A percentile compares a stretch with the other conserved stretches of the same genome.
These are phyloP conservation scores for Suillus occidentalis DNA, from an alignment of 768 basidiomycete genomes.

Conservation along the genomic window DNA sequence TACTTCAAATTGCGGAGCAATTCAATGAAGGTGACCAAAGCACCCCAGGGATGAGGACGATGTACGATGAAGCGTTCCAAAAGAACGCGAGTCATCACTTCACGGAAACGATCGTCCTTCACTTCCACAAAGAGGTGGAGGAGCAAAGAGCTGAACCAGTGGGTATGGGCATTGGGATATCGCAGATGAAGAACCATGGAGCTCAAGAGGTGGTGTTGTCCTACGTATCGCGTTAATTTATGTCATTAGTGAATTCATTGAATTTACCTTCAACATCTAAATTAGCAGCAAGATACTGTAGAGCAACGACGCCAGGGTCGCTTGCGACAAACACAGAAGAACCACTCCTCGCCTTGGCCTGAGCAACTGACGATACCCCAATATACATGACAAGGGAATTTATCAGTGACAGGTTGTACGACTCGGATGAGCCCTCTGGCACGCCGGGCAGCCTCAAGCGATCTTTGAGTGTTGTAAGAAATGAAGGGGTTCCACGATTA, in stretches of 20 bases:
- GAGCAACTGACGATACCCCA: constrained; percentile 89
- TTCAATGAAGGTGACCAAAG: constrained; percentile 91
- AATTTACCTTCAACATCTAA: constrained; percentile 87
- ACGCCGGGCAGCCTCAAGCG: constrained; percentile 56
- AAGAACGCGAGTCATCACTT: constrained; percentile 85
- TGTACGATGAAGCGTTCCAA: constrained; percentile 93
- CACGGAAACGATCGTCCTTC: constrained; percentile 72
- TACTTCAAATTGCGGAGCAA: constrained; percentile 88
- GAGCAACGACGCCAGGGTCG: constrained; percentile 81
- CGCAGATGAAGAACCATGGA: constrained; percentile 94
- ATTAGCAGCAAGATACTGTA: constrained; percentile 80
- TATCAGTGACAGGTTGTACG: constrained; percentile 86
- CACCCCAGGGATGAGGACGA: constrained; percentile 96
- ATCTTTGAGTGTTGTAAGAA: constrained; percentile 77
- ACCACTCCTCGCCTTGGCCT: constrained; percentile 83
- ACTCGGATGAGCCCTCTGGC: constrained; percentile 49
- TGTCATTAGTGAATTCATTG: not conserved
- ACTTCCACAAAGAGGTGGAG: constrained; percentile 85
- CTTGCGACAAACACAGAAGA: constrained; percentile 76
- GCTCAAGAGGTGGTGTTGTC: constrained; percentile 92
- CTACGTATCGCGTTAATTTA: constrained; percentile 38
- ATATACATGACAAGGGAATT: constrained; percentile 96
- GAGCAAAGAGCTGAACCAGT: constrained; percentile 93
- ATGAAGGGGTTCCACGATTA: constrained; percentile 68
- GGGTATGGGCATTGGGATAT: constrained; percentile 97